phyloP scores from a whole-genome alignment of 163 green algal species.

The Picocystis sp. region DNA sequence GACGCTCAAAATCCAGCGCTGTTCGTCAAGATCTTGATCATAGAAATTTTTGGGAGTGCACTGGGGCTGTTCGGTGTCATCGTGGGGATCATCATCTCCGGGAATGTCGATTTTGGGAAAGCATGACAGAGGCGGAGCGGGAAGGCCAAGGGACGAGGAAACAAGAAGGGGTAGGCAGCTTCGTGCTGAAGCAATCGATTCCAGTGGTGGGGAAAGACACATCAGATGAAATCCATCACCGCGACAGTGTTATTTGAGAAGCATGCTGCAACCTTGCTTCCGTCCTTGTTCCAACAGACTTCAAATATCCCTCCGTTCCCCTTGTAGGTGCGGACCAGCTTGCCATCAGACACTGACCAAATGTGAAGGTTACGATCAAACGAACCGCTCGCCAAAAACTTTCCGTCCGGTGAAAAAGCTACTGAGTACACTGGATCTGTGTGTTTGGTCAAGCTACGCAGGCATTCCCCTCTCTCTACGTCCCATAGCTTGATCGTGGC shows the following conservation, averaged over 20 bases:
- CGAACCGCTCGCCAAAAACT: conserved; percentile 46
- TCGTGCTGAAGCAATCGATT: too few relatives aligned
- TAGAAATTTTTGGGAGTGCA: conserved; percentile 96
- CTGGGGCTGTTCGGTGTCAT: conserved; percentile 86
- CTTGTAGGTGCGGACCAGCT: conserved; percentile 39
- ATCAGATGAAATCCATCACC: conserved; percentile 39
- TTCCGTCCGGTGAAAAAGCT: conserved; percentile 53
- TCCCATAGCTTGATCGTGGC: conserved; percentile 63
- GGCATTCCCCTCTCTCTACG: conserved; percentile 34
- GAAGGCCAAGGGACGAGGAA: too few relatives aligned
- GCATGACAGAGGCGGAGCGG: too few relatives aligned
- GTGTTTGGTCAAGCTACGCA: conserved; percentile 50
- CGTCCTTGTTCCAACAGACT: conserved; percentile 57
- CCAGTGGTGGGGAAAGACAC: too few relatives aligned
- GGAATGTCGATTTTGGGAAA: conserved; percentile 38
- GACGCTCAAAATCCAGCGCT: conserved; percentile 93
- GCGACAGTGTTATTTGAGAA: conserved; percentile 46
- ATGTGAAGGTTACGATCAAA: conserved; percentile 47
- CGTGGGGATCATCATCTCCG: conserved; percentile 88
- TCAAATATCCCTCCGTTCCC: conserved; percentile 59
- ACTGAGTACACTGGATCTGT: conserved; percentile 57
- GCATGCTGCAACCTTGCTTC: conserved; percentile 47
- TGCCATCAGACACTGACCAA: conserved; percentile 42
- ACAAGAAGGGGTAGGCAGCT: too few relatives aligned
- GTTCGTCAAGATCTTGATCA: conserved; percentile 99